These are phyloP conservation scores for Monosporascus cannonballus DNA, from an alignment of 2,329 filamentous ascomycete species.

Conservation along the genomic window DNA sequence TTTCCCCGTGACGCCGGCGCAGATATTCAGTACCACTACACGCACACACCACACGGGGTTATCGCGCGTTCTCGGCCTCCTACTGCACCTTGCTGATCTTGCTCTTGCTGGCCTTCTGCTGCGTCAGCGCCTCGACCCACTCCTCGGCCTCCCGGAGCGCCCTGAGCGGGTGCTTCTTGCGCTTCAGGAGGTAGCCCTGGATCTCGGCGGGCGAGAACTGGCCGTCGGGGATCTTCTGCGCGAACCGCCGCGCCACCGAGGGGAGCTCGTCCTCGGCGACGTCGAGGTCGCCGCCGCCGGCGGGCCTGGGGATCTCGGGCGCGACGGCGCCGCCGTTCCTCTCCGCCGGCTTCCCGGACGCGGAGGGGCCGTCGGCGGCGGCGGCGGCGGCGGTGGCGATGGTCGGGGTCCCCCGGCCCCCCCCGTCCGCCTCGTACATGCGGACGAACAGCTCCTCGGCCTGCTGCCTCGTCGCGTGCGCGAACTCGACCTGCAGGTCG, in stretches of 20 bases:
- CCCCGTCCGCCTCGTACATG: constrained; percentile 49
- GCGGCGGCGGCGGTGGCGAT: neutral
- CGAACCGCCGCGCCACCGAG: constrained; percentile 43
- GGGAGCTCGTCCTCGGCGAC: constrained; percentile 34
- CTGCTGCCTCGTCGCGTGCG: constrained; percentile 47
- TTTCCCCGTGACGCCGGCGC: no score
- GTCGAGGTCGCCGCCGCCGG: constrained; percentile 23
- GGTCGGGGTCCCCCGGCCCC: no score
- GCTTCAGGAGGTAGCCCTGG: constrained; percentile 58
- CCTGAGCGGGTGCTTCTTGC: constrained; percentile 51
- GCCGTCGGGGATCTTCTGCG: constrained; percentile 35
- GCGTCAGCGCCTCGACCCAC: constrained; percentile 47
- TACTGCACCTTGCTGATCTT: constrained; percentile 45
- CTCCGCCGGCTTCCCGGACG: neutral
- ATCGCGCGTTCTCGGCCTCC: neutral
- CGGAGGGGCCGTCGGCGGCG: neutral
- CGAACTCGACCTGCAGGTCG: constrained; percentile 63
- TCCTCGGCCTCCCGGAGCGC: constrained; percentile 46
- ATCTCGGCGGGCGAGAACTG: constrained; percentile 50
- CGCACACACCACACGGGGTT: neutral
- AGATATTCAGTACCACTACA: neutral
- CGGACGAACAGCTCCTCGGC: constrained; percentile 52
- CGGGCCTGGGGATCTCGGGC: neutral
- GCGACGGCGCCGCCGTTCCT: neutral
- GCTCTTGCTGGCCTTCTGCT: constrained; percentile 43